Conservation (phyloP, 768 basidiomycete genomes). For the Clathrus columnatus region DNA sequence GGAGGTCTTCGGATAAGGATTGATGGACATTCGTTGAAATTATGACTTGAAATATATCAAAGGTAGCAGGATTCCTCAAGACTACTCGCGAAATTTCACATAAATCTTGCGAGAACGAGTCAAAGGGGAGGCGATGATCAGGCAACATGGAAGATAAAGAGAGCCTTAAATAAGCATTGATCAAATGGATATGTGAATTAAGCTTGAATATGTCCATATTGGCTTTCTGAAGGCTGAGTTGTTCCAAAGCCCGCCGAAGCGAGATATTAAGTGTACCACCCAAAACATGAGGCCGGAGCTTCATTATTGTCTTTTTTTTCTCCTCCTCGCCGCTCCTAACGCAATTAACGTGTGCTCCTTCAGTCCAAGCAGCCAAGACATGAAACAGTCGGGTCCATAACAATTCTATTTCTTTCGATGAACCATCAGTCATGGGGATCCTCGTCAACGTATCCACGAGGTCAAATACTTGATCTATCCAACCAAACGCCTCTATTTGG, state of each 20-base stretch:
- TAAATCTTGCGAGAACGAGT: not conserved
- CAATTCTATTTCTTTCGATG: conserved; percentile 5
- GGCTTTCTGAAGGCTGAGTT: conserved; percentile 46
- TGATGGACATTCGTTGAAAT: conserved; percentile 1
- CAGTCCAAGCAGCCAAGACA: conserved; percentile 58
- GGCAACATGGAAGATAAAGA: not conserved
- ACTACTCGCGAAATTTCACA: not conserved
- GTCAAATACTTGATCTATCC: conserved; percentile 49
- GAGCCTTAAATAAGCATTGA: not conserved
- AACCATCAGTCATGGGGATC: not conserved
- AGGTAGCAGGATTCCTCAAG: not conserved
- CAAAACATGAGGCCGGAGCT: not conserved
- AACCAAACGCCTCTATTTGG: conserved; percentile 71
- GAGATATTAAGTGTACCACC: not conserved
- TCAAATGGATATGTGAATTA: conserved; percentile 19
- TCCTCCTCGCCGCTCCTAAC: conserved; percentile 59
- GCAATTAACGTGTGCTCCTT: conserved; percentile 68
- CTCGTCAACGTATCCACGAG: not conserved
- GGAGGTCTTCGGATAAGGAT: conserved; percentile 21
- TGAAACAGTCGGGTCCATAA: conserved; percentile 38
- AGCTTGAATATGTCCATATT: conserved; percentile 47
- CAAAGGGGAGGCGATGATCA: not conserved
- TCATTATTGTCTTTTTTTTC: conserved; percentile 26
- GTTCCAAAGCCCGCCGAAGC: conserved; percentile 19
- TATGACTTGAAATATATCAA: not conserved